Evolutionary conservation across 805 yeast species (phyloP), one percentile per base, ranked within the genome.

Genomic region (Candida tallmaniae): DNA sequence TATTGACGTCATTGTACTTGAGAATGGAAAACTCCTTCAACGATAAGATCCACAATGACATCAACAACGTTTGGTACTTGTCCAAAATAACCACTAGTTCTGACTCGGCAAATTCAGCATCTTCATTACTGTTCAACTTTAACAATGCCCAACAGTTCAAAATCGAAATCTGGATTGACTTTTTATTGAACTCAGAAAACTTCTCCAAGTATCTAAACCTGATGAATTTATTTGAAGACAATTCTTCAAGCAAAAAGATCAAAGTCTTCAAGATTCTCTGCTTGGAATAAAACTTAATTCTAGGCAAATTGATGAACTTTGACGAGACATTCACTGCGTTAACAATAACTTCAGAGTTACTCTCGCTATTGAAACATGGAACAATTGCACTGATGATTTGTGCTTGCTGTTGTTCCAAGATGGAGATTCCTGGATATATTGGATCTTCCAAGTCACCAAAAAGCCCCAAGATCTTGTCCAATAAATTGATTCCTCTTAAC

Each of bases 371-470:
- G 59, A 93, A 90, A 8, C 95, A 86, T 0, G 97, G 96, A 31
- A 87, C 74, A 36, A 90, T 67, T 0, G 97, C 95, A 38, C 95
- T 81, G 7, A 85, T 80, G 7, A 93, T 85, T 47, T 87, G 96
- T 0, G 97, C 97, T 49, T 93, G 96, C 50, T 84, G 95, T 57
- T 89, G 97, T 45, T 85, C 95, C 27, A 90, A 61, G 7, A 88
- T 68, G 0, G 90, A 74, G 11, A 74, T 73, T 3, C 79, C 78
- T 0, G 85, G 81, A 46, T 79, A 81, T 19, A 83, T 71, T 0
- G 90, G 87, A 51, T 84, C 96, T 8, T 65, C 72, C 31, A 78
- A 57, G 17, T 70, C 68, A 0, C 87, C 79, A 56, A 76, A 83
- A 1, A 73, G 60, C 6, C 65, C 69, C 20, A 93, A 63, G 2